Evolutionary conservation across 2,329 filamentous ascomycete genomes (phyloP).

Genomic region (Fusarium metavorans): DNA sequence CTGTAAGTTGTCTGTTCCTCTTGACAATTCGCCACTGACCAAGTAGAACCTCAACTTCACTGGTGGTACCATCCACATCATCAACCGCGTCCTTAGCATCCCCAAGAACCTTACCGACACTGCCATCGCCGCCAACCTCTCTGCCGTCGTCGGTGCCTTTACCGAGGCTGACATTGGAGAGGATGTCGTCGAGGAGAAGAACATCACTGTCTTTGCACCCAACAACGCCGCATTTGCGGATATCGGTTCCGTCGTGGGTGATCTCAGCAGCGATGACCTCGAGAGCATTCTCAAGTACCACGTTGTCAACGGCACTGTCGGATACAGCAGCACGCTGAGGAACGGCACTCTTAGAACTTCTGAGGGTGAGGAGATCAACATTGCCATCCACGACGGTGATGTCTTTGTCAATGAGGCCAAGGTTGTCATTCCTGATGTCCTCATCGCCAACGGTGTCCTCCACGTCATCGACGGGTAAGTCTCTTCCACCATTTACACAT

Average conservation of each 20-base stretch:
- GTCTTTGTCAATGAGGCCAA: conserved; percentile 54
- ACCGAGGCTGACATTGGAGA: conserved; percentile 40
- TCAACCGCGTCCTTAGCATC: conserved; percentile 59
- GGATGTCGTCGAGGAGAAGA: conserved; percentile 37
- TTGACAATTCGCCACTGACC: not conserved
- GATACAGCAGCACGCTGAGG: conserved; percentile 47
- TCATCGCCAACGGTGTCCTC: conserved; percentile 67
- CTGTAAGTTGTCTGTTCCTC: conserved; percentile 31
- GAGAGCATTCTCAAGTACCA: conserved; percentile 70
- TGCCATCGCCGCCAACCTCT: conserved; percentile 36
- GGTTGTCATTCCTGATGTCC: conserved; percentile 61
- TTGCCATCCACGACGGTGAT: conserved; percentile 56
- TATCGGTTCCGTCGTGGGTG: conserved; percentile 62
- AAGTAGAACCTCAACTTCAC: conserved; percentile 56
- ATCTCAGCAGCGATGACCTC: conserved; percentile 60
- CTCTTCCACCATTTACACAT: not conserved
- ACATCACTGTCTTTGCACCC: conserved; percentile 72
- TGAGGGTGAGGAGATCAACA: conserved; percentile 53
- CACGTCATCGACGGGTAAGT: conserved; percentile 69
- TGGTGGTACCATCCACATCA: conserved; percentile 62
- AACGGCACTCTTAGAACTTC: conserved; percentile 31
- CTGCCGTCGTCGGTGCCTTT: conserved; percentile 41
- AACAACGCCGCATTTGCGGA: conserved; percentile 68
- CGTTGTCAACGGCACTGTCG: conserved; percentile 65
- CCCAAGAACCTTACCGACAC: conserved; percentile 48